Base-by-base conservation (phyloP, 140 eudicot genomes). In the Stevia rebaudiana region DNA sequence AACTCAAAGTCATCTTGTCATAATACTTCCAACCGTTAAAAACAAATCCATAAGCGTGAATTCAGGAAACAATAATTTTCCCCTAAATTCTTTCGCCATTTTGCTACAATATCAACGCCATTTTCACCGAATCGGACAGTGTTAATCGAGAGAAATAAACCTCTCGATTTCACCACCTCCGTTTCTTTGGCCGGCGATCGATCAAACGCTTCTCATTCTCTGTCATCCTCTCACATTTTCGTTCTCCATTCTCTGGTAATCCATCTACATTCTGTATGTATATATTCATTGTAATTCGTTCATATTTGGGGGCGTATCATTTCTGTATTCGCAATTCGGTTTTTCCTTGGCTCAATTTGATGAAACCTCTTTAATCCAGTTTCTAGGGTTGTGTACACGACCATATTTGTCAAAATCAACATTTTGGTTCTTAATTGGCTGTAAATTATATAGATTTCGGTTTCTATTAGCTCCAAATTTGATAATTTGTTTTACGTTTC, bases 11-110 rank as follows among this genome's bases (percentile, higher is more conserved):
- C 79, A 67, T 21, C 58, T 40, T 40, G 16, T 31, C 52, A 58
- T 67, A 67, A 60, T 59, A 39, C 59, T 51, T 50, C 31, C 74
- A 60, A 39, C 79, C 79, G 79, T 74, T 74, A 48, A 69, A 68
- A 63, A 68, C 74, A 67, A 66, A 48, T 73, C 78, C 68, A 40
- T 11, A 66, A 66, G 75, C 68, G 69, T 75, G 8, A 59, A 60
- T 51, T 41, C 44, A 54, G 77, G 77, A 52, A 52, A 19, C 74
- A 36, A 36, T 67, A 13, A 13, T 37, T 31, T 28, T 17, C 17
- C 47, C 76, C 76, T 43, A 64, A 55, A 51, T 72, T 63, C 65
- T 42, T 72, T 63, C 71, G 42, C 63, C 70, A 50, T 33, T 33
- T 49, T 40, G 10, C 75, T 48, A 50, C 68, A 70, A 70, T 59